Conservation (phyloP, 805 yeast genomes). For the Candida maltosa region DNA sequence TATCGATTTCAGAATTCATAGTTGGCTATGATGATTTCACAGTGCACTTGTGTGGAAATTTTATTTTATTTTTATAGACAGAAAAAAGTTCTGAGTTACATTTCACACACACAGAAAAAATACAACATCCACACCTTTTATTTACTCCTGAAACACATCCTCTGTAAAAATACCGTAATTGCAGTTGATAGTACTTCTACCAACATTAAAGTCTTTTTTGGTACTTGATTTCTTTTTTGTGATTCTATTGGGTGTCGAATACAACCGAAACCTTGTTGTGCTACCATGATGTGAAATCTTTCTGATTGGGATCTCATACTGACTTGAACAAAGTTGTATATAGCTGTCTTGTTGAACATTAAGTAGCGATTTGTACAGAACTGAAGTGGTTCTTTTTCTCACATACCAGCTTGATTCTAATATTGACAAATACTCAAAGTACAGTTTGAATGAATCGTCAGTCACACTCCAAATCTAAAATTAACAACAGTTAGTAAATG, state of each 20-base stretch:
- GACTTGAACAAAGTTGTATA: background rate
- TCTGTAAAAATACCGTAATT: conserved; percentile 4
- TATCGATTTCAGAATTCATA: conserved; percentile 1
- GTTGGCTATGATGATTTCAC: background rate
- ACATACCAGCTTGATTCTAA: conserved; percentile 2
- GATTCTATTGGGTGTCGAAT: background rate
- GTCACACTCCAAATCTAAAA: background rate
- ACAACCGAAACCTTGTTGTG: background rate
- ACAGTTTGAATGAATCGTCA: background rate
- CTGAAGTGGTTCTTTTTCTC: background rate
- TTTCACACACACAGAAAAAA: background rate
- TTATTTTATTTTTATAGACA: background rate
- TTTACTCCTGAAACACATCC: conserved; percentile 4
- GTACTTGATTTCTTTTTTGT: background rate
- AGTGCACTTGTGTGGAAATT: background rate
- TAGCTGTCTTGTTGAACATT: background rate
- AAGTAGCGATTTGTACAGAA: background rate
- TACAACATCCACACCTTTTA: too few relatives aligned
- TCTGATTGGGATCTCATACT: background rate
- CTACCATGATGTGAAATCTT: background rate
- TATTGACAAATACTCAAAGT: conserved; percentile 2
- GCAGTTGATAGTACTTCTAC: conserved; percentile 1
- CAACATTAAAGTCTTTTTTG: background rate
- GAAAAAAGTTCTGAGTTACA: too few relatives aligned
- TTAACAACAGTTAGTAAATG: background rate